Evolutionary conservation across 139 green algal species (phyloP).

Genomic region (Coelastrella sp.): DNA sequence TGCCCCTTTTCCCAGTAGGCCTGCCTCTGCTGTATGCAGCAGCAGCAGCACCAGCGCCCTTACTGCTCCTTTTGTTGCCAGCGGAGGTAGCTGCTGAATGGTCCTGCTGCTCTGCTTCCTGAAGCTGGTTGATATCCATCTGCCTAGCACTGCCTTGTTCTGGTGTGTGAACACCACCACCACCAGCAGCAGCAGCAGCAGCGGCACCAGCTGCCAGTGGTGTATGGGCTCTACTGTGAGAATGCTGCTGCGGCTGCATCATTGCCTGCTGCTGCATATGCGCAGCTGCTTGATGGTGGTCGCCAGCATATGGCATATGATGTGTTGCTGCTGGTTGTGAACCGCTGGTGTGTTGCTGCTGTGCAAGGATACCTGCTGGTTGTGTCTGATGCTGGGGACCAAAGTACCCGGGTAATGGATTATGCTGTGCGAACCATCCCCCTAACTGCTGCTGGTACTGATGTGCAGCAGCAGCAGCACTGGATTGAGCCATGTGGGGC

Average conservation of each 20-base stretch:
- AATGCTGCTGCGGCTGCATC: background rate
- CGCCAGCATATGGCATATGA: too few relatives aligned
- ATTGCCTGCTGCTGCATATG: background rate
- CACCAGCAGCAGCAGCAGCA: constrained; percentile 1
- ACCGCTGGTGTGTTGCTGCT: too few relatives aligned
- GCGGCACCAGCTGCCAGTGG: background rate
- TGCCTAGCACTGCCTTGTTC: background rate
- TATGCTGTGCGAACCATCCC: too few relatives aligned
- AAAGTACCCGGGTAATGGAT: too few relatives aligned
- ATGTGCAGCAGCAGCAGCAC: too few relatives aligned
- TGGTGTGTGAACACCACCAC: background rate
- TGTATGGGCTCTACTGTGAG: background rate
- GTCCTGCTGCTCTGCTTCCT: background rate
- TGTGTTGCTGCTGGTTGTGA: too few relatives aligned
- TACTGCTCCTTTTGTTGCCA: background rate
- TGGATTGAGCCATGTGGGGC: too few relatives aligned
- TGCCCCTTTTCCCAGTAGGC: constrained; percentile 23
- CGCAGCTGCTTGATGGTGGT: background rate
- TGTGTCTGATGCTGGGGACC: too few relatives aligned
- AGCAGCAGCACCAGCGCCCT: background rate
- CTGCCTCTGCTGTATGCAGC: background rate
- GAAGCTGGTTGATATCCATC: background rate
- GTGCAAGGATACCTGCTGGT: too few relatives aligned
- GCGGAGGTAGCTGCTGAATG: background rate
- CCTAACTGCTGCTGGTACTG: too few relatives aligned